Conservation (phyloP, 2,329 filamentous ascomycete species). For the Camillea tinctor region DNA sequence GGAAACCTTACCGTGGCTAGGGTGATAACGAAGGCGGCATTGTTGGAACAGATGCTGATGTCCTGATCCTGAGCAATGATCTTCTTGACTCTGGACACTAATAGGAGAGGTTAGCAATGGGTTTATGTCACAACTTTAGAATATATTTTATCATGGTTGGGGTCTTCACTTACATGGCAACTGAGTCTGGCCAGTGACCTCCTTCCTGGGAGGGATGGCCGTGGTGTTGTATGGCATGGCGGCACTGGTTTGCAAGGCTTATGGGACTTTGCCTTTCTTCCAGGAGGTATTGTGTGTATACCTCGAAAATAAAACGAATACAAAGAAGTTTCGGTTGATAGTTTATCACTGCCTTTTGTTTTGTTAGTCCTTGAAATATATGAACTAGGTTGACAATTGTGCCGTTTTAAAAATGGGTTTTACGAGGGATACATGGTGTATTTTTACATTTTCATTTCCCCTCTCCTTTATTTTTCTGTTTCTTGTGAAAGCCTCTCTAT, state of each 20-base stretch:
- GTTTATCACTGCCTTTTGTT: neutral
- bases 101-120: slow-evolving; percentile 6
- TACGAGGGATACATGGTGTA: neutral
- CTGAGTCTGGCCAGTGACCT: slow-evolving; percentile 80
- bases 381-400: neutral
- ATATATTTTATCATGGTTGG: neutral
- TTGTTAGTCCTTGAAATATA: neutral
- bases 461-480: too few relatives aligned
- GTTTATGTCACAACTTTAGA: neutral
- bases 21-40: slow-evolving; percentile 90
- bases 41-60: slow-evolving; percentile 82
- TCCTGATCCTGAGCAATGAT: slow-evolving; percentile 89
- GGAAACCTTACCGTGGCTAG: slow-evolving; percentile 71
- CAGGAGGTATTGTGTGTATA: neutral
- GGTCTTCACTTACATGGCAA: slow-evolving; percentile 68
- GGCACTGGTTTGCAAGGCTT: neutral
- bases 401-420: neutral
- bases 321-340: neutral
- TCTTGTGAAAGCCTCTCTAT: too few relatives aligned
- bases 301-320: neutral
- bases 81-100: slow-evolving; percentile 94
- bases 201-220: slow-evolving; percentile 74
- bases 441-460: too few relatives aligned
- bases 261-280: neutral
- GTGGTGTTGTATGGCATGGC: slow-evolving; percentile 88